Evolutionary conservation across 805 yeast species (phyloP).

Genomic region (Yarrowia yakushimensis): DNA sequence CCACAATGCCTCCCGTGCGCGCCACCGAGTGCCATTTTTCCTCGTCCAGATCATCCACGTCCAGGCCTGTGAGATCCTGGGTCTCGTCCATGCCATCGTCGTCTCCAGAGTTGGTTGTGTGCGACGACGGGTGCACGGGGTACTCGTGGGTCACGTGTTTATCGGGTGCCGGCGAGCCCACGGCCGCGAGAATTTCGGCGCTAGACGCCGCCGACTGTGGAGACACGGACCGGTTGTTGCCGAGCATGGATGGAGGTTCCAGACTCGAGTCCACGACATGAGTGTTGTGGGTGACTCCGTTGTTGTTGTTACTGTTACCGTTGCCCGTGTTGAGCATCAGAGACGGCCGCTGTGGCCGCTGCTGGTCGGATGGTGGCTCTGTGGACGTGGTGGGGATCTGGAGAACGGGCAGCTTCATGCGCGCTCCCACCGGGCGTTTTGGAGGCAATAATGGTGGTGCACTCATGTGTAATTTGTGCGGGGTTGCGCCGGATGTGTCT

Average conservation of each 20-base stretch:
- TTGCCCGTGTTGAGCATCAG: constrained; percentile 19
- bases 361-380: constrained; percentile 16
- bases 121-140: constrained; percentile 10
- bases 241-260: constrained; percentile 3
- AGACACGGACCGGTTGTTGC: constrained; percentile 10
- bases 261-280: constrained; percentile 2
- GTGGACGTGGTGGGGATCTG: constrained; percentile 28
- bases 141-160: constrained; percentile 19
- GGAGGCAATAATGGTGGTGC: constrained; percentile 19
- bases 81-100: constrained; percentile 11
- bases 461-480: neutral
- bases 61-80: constrained; percentile 26
- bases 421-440: constrained; percentile 23
- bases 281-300: neutral
- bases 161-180: constrained; percentile 24
- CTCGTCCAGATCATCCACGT: constrained; percentile 52
- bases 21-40: constrained; percentile 70
- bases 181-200: constrained; percentile 33
- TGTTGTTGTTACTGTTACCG: neutral
- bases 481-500: neutral
- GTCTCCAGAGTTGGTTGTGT: neutral
- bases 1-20: constrained; percentile 57
- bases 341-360: constrained; percentile 5
- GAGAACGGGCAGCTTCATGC: constrained; percentile 32
- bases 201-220: constrained; percentile 29